These are phyloP conservation scores for Penicillium atrosanguineum DNA, from an alignment of 495 filamentous ascomycete genomes.

Conservation along the genomic window DNA sequence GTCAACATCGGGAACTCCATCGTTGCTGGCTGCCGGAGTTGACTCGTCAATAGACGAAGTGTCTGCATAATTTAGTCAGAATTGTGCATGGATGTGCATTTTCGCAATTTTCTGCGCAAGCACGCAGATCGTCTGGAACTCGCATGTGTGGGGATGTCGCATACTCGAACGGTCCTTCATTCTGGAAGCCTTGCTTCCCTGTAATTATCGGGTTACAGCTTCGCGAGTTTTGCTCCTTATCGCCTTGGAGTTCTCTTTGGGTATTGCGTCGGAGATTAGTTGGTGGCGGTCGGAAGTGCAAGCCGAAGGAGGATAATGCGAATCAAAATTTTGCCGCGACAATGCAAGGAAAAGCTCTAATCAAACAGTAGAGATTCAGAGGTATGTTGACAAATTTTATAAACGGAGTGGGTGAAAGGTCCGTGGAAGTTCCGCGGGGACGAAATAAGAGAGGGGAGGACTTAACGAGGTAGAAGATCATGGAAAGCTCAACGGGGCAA, in stretches of 20 bases:
- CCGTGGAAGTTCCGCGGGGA: background rate
- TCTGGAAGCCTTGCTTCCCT: background rate
- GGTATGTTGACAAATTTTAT: too few species aligned
- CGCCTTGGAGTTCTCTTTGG: background rate
- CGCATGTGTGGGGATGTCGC: background rate
- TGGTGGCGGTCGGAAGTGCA: background rate
- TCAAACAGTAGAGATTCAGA: background rate
- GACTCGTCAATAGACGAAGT: slow-evolving; percentile 13
- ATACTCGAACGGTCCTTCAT: slow-evolving; percentile 2
- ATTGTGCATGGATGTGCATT: background rate
- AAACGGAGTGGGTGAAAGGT: too few species aligned
- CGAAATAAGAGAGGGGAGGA: background rate
- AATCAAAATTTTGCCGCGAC: background rate
- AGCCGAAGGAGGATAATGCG: background rate
- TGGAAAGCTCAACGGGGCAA: background rate
- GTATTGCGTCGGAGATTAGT: background rate
- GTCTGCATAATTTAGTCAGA: background rate
- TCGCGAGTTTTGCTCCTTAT: background rate
- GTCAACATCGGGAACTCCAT: slow-evolving; percentile 4
- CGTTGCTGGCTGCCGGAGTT: slow-evolving; percentile 9
- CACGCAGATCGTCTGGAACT: background rate
- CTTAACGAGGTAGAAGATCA: background rate
- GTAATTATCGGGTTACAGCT: background rate
- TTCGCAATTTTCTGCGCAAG: background rate
- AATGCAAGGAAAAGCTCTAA: background rate